Evolutionary conservation across 2,329 filamentous ascomycete species (phyloP).

Genomic region (Colletotrichum costaricense): DNA sequence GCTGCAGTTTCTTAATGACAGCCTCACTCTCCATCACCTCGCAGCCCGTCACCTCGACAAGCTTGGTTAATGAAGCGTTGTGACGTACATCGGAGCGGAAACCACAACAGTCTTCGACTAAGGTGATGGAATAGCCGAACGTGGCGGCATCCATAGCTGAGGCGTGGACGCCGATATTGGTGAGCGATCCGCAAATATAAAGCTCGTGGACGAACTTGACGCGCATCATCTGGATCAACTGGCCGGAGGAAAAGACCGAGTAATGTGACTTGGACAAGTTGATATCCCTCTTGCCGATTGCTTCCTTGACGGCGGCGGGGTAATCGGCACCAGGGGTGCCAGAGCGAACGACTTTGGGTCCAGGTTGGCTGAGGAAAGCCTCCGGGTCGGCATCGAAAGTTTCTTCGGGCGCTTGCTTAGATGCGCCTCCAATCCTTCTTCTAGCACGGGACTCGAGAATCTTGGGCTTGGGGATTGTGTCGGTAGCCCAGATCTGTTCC

Average conservation of each 20-base stretch:
- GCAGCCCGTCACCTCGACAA: conserved; percentile 81
- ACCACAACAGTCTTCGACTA: conserved; percentile 90
- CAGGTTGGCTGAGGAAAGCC: conserved; percentile 57
- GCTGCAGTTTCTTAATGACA: conserved; percentile 35
- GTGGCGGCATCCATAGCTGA: conserved; percentile 91
- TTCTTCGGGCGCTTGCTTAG: conserved; percentile 32
- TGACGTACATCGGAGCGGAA: conserved; percentile 79
- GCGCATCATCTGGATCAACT: conserved; percentile 81
- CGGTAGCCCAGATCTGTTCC: conserved; percentile 60
- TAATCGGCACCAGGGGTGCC: conserved; percentile 60
- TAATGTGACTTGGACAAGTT: conserved; percentile 80
- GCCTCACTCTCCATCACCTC: conserved; percentile 61
- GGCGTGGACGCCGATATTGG: conserved; percentile 90
- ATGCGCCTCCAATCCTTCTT: conserved; percentile 6
- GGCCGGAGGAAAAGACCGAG: conserved; percentile 84
- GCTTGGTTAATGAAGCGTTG: conserved; percentile 74
- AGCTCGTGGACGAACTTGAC: conserved; percentile 89
- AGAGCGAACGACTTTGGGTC: conserved; percentile 55
- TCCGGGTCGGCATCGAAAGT: conserved; percentile 47
- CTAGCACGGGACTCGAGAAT: conserved; percentile 40
- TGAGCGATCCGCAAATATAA: conserved; percentile 87
- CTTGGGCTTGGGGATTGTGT: conserved; percentile 38
- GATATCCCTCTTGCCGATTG: conserved; percentile 61
- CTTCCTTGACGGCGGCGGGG: conserved; percentile 52
- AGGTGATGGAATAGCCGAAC: conserved; percentile 86